These are phyloP conservation scores for Populus alba DNA, from an alignment of 345 rosid genomes.

Conservation along the genomic window DNA sequence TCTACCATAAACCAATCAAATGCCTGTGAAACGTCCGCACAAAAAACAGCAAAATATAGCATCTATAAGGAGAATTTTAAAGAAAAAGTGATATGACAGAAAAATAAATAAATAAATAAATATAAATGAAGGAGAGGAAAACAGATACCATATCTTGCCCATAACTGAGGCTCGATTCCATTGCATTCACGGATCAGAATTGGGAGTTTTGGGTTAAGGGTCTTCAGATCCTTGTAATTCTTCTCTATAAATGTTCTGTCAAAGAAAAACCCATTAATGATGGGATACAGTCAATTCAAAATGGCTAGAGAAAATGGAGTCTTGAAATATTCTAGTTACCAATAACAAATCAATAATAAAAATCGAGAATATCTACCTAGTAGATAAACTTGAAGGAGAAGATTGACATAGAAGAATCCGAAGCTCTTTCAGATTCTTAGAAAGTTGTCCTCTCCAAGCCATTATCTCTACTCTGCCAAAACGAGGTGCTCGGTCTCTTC, in stretches of 20 bases:
- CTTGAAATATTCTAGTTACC: not conserved
- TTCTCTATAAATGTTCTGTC: constrained; percentile 71
- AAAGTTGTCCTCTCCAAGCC: constrained; percentile 38
- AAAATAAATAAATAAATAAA: not conserved
- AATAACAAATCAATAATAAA: not conserved
- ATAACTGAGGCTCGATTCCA: constrained; percentile 79
- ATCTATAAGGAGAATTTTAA: not conserved
- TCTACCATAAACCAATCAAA: not conserved
- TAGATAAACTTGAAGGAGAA: constrained; percentile 26
- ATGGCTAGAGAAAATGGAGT: not conserved
- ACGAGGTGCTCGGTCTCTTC: not conserved
- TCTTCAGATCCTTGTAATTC: constrained; percentile 82
- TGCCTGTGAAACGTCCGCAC: not conserved
- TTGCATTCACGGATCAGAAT: constrained; percentile 82
- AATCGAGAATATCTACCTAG: constrained; percentile 14
- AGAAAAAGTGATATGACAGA: not conserved
- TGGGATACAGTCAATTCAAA: not conserved
- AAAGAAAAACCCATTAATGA: not conserved
- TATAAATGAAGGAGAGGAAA: not conserved
- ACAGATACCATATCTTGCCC: constrained; percentile 87
- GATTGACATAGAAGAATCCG: constrained; percentile 31
- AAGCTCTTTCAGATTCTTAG: constrained; percentile 29
- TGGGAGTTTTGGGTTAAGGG: constrained; percentile 83
- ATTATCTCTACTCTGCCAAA: not conserved
- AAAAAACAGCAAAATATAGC: not conserved